phyloP scores from a whole-genome alignment of 2,329 filamentous ascomycete genomes.

The Diaporthe sp. region DNA sequence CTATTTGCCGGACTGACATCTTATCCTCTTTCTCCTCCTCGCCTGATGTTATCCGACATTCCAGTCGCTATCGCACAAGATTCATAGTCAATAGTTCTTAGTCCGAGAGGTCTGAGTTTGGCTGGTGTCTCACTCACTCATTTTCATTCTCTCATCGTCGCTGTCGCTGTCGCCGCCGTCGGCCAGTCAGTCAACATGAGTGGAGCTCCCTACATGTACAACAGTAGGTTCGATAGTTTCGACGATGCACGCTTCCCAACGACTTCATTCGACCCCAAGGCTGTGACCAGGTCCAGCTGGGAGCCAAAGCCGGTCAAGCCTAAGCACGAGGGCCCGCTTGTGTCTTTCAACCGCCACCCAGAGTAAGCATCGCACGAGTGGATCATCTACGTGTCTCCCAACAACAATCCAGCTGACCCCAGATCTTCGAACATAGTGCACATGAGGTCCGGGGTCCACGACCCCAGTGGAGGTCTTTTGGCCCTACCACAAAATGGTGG shows the following conservation, averaged over 20 bases:
- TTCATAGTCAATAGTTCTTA: neutral
- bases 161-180: neutral
- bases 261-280: slow-evolving; percentile 85
- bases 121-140: neutral
- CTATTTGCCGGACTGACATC: slow-evolving; percentile 9
- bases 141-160: neutral
- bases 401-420: slow-evolving; percentile 29
- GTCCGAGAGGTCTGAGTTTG: neutral
- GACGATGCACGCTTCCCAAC: slow-evolving; percentile 64
- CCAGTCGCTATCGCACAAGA: slow-evolving; percentile 4
- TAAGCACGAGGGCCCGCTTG: slow-evolving; percentile 79
- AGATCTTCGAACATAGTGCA: slow-evolving; percentile 54
- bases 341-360: slow-evolving; percentile 88
- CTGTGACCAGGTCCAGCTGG: slow-evolving; percentile 84
- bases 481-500: slow-evolving; percentile 74
- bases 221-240: slow-evolving; percentile 57
- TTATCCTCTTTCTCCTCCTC: neutral
- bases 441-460: slow-evolving; percentile 75
- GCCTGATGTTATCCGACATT: slow-evolving; percentile 6
- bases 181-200: slow-evolving; percentile 42
- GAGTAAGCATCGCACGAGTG: slow-evolving; percentile 69
- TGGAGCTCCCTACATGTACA: slow-evolving; percentile 78
- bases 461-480: slow-evolving; percentile 74
- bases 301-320: slow-evolving; percentile 71
- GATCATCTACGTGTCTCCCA: neutral